Conservation (phyloP, 306 rosid genomes). For the Castanea sativa region DNA sequence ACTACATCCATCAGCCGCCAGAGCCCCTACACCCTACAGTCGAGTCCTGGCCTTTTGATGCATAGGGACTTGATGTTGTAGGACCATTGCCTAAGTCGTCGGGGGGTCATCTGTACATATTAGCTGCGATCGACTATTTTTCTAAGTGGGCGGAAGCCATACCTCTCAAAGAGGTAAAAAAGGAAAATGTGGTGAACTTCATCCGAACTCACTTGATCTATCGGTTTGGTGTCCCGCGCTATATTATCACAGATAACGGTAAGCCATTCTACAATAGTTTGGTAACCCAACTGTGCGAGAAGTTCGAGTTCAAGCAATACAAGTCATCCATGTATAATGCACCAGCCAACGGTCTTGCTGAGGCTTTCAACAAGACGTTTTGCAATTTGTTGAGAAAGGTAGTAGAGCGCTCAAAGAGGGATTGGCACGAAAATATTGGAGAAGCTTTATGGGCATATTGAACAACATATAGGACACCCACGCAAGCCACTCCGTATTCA, state of each 20-base stretch:
- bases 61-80: background rate
- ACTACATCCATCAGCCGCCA: background rate
- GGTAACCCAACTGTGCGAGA: no score
- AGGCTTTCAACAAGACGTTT: background rate
- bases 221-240: background rate
- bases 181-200: background rate
- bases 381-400: background rate
- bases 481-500: background rate
- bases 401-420: background rate
- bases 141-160: background rate
- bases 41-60: background rate
- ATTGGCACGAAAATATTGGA: background rate
- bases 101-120: background rate
- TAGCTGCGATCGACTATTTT: background rate
- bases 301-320: no score
- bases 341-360: background rate
- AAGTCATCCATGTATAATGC: background rate
- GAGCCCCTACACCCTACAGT: background rate
- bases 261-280: no score
- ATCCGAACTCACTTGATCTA: no score
- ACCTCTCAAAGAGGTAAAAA: background rate
- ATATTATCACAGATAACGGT: no score
- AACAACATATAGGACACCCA: background rate
- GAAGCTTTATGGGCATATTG: background rate
- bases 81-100: background rate